Percentiles rank a stretch among this genome's conserved stretches.
These are phyloP conservation scores for Rhizodiscina lignyota DNA, from an alignment of 495 filamentous ascomycete genomes.

Conservation along the genomic window DNA sequence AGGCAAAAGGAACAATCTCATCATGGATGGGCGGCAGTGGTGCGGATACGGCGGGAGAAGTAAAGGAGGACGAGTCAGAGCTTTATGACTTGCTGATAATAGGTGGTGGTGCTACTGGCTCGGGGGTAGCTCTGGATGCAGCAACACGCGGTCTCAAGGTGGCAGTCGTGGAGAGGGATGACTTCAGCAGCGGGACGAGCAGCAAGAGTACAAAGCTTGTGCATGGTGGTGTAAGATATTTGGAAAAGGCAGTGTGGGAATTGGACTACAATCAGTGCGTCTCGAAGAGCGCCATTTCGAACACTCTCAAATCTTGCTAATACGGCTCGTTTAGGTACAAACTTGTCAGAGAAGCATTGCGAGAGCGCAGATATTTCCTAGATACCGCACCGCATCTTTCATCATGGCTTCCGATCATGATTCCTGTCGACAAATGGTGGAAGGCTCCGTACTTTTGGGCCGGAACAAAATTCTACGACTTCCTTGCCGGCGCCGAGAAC, in stretches of 20 bases:
- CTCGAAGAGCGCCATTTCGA: not conserved
- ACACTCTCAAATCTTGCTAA: constrained; percentile 1
- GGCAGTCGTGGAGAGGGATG: constrained; percentile 85
- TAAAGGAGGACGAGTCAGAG: constrained; percentile 20
- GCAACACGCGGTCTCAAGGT: constrained; percentile 86
- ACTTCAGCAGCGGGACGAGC: constrained; percentile 86
- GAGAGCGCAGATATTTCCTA: constrained; percentile 89
- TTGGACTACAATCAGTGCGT: constrained; percentile 76
- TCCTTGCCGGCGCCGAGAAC: constrained; percentile 85
- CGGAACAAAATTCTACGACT: constrained; percentile 89
- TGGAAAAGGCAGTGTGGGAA: constrained; percentile 95
- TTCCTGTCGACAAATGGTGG: constrained; percentile 92
- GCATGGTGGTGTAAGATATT: constrained; percentile 87
- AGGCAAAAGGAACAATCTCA: not conserved
- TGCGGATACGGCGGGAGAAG: constrained; percentile 17
- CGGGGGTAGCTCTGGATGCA: constrained; percentile 87
- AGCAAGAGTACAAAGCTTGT: constrained; percentile 96
- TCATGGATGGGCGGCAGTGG: constrained; percentile 5
- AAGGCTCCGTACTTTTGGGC: constrained; percentile 96
- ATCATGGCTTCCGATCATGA: constrained; percentile 93
- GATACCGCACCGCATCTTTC: constrained; percentile 93
- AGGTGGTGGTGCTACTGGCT: constrained; percentile 82
- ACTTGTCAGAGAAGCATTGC: constrained; percentile 84
- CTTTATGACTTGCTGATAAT: constrained; percentile 81
- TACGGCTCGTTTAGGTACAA: constrained; percentile 46